These are phyloP conservation scores for Penicillium diatomitis DNA, from an alignment of 495 filamentous ascomycete genomes.

Conservation along the genomic window DNA sequence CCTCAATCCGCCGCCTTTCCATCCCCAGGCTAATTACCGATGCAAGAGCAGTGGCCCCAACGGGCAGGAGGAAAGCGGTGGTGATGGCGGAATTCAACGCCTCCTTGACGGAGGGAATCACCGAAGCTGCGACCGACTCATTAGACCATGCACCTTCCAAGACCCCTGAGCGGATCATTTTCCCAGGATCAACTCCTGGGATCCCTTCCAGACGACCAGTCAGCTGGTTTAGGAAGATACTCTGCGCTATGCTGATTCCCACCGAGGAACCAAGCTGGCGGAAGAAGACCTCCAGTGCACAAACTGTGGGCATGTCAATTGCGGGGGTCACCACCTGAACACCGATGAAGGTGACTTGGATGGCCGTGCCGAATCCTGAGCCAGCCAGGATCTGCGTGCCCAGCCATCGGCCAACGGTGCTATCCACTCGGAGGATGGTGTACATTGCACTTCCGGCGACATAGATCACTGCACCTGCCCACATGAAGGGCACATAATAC, in stretches of 20 bases:
- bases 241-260: background rate
- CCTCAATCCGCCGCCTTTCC: background rate
- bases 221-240: background rate
- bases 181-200: background rate
- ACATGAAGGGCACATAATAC: conserved; percentile 16
- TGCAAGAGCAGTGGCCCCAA: background rate
- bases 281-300: background rate
- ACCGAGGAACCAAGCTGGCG: background rate
- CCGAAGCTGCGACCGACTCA: background rate
- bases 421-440: background rate
- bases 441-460: background rate
- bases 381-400: conserved; percentile 26
- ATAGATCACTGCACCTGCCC: background rate
- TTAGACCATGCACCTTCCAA: background rate
- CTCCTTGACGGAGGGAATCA: background rate
- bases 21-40: background rate
- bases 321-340: conserved; percentile 1
- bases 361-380: conserved; percentile 30
- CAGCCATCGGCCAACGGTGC: background rate
- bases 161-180: background rate
- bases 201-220: background rate
- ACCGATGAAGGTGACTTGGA: conserved; percentile 24
- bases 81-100: background rate
- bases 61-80: background rate
- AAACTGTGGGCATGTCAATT: background rate